These are phyloP conservation scores for Chrysanthemum lavandulifolium DNA, from an alignment of 129 eudicot species.

Conservation along the genomic window DNA sequence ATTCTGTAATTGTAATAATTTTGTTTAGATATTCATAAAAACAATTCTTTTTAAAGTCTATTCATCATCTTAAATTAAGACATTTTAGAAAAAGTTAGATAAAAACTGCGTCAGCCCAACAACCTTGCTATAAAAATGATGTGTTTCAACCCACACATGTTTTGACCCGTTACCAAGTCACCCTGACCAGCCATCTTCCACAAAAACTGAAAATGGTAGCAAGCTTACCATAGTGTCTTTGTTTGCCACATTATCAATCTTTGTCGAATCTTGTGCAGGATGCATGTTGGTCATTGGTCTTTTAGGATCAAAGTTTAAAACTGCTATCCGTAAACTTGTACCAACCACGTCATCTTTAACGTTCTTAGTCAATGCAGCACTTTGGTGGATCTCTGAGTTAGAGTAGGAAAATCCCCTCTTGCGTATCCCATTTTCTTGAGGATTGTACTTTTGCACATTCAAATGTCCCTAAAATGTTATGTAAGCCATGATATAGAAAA, in stretches of 20 bases:
- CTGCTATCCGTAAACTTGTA: conserved; percentile 37
- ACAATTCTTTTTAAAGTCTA: too few species aligned
- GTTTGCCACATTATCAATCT: conserved; percentile 24
- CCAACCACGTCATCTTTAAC: conserved; percentile 39
- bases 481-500: background rate
- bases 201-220: background rate
- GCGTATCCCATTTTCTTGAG: conserved; percentile 40
- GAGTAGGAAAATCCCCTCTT: conserved; percentile 43
- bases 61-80: background rate
- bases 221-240: conserved; percentile 46
- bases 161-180: background rate
- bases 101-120: background rate
- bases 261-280: conserved; percentile 35
- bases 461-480: conserved; percentile 43
- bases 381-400: conserved; percentile 73
- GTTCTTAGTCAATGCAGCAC: conserved; percentile 45
- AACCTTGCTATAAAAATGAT: background rate
- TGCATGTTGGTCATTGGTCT: conserved; percentile 44
- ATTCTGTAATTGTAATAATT: too few species aligned
- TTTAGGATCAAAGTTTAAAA: conserved; percentile 34
- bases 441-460: conserved; percentile 36
- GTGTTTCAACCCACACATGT: background rate
- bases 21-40: too few species aligned
- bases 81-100: too few species aligned
- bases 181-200: background rate